Percentiles rank a stretch among this genome's conserved stretches.
These are phyloP conservation scores for Salix viminalis DNA, from an alignment of 345 rosid genomes.

Conservation along the genomic window DNA sequence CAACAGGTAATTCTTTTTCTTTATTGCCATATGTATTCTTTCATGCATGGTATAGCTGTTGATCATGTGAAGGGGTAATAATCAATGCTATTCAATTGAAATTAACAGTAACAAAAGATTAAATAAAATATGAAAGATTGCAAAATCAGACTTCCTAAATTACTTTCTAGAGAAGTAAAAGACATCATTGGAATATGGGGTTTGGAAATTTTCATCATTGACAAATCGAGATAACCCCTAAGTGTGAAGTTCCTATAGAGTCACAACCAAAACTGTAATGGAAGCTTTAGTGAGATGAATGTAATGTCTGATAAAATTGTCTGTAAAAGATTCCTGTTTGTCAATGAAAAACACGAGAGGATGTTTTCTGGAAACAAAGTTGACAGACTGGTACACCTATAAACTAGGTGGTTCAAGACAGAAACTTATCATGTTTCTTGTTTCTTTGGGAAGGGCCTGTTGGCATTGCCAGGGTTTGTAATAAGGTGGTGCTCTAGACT, in stretches of 20 bases:
- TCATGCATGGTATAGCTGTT: neutral
- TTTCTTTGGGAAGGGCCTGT: neutral
- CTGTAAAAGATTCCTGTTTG: neutral
- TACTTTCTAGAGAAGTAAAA: neutral
- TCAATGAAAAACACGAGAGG: neutral
- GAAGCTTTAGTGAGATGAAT: neutral
- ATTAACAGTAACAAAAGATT: neutral
- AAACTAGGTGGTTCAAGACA: neutral
- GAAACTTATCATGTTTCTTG: neutral
- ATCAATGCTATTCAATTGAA: neutral
- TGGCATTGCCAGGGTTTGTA: neutral
- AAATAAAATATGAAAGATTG: neutral
- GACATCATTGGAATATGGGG: neutral
- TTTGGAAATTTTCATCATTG: neutral
- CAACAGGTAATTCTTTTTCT: constrained; percentile 50
- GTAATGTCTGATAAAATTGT: neutral
- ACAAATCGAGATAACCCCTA: neutral
- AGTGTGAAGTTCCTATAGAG: neutral
- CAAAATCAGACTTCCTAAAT: neutral
- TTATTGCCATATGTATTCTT: constrained; percentile 8
- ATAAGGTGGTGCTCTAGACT: neutral
- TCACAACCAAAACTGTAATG: neutral
- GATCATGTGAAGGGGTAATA: neutral
- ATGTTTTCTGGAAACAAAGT: neutral
- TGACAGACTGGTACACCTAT: neutral